Base-by-base conservation (phyloP, 345 rosid genomes). In the Melaleuca quinquenervia region DNA sequence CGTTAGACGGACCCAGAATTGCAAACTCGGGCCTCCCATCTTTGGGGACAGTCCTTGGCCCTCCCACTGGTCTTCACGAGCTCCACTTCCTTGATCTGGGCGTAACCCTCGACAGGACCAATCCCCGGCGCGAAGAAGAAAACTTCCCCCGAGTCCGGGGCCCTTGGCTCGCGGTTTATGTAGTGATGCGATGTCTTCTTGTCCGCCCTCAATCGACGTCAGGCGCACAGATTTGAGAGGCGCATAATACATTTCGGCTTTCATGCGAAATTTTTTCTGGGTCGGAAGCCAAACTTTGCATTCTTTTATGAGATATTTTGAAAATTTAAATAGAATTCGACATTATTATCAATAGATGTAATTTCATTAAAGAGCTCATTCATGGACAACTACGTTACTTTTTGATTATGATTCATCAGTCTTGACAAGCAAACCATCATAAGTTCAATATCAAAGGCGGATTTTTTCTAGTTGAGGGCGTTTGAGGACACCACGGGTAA, bases 11-110 rank as follows among this genome's bases (percentile, higher is more conserved):
- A 74, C 96, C 98, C 85, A 96, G 84, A 56, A 96, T 94, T 3
- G 96, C 97, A 82, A 96, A 95, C 91, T 95, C 96, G 6, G 98
- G 99, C 82, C 90, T 90, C 50, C 90, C 94, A 85, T 94, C 96
- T 88, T 87, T 91, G 45, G 98, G 98, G 98, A 85, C 96, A 95
- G 88, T 96, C 98, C 90, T 93, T 94, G 78, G 96, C 98, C 87
- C 94, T 92, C 82, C 91, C 88, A 55, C 98, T 97, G 86, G 97
- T 97, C 88, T 94, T 95, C 49, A 96, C 94, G 85, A 97, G 95
- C 86, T 91, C 93, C 54, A 95, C 98, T 84, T 95, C 94, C 90
- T 93, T 96, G 88, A 96, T 95, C 90, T 93, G 98, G 22, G 98
- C 84, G 86, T 95, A 95, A 86, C 99, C 98, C 87, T 93, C 94